Conservation (phyloP, 2,329 filamentous ascomycete genomes). For the Colletotrichum sp. region DNA sequence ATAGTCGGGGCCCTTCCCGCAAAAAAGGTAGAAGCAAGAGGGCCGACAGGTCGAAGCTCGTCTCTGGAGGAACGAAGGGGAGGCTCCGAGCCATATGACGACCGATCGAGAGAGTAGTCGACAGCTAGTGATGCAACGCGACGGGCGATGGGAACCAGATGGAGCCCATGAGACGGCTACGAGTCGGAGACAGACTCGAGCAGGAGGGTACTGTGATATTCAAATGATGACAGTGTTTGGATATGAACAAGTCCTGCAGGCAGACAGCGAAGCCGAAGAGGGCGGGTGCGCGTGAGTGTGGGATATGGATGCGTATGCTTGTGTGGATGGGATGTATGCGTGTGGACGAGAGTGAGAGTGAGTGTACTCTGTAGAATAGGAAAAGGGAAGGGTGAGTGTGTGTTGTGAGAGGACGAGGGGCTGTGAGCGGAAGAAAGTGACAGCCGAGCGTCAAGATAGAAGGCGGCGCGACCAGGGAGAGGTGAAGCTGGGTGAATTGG, state of each 20-base stretch:
- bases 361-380: not conserved
- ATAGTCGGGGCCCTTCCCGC: constrained; percentile 22
- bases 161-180: constrained; percentile 14
- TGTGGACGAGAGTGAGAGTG: not conserved
- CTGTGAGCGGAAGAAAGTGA: constrained; percentile 1
- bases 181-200: not conserved
- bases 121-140: not conserved
- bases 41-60: constrained; percentile 15
- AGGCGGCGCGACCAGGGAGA: constrained; percentile 14
- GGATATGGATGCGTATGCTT: constrained; percentile 2
- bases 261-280: not conserved
- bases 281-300: not conserved
- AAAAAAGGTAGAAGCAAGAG: constrained; percentile 16
- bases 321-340: not conserved
- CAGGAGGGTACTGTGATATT: not conserved
- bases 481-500: constrained; percentile 2
- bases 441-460: constrained; percentile 2
- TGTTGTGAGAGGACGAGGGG: not conserved
- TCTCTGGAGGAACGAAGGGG: constrained; percentile 7
- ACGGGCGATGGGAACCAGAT: not conserved
- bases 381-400: not conserved
- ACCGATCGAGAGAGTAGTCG: not conserved
- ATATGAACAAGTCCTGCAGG: not conserved
- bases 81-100: constrained; percentile 14
- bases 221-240: not conserved